Conservation (phyloP, 768 basidiomycete genomes). For the Rhizopogon vesiculosus region DNA sequence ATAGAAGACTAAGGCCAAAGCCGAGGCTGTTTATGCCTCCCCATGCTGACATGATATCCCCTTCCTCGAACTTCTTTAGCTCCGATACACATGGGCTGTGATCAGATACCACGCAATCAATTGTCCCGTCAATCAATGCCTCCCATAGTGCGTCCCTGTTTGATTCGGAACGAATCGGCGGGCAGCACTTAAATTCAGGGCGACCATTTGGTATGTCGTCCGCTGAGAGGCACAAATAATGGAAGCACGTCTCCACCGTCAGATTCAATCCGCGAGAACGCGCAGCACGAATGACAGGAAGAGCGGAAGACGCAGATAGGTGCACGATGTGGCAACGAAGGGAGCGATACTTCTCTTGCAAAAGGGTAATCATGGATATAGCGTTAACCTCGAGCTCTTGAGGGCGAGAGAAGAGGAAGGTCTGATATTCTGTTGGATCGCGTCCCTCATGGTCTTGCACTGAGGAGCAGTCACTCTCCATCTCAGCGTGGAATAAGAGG, state of each 20-base stretch:
- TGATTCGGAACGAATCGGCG: slow-evolving; percentile 72
- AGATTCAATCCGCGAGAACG: slow-evolving; percentile 59
- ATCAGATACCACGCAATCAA: slow-evolving; percentile 94
- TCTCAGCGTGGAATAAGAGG: slow-evolving; percentile 91
- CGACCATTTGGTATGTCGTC: slow-evolving; percentile 67
- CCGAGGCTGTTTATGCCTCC: slow-evolving; percentile 93
- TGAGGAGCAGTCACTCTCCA: slow-evolving; percentile 37
- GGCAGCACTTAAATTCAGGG: slow-evolving; percentile 95
- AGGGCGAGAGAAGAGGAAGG: slow-evolving; percentile 86
- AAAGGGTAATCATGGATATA: slow-evolving; percentile 66
- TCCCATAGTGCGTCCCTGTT: slow-evolving; percentile 81
- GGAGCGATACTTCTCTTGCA: slow-evolving; percentile 57
- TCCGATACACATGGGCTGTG: slow-evolving; percentile 87
- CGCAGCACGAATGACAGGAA: slow-evolving; percentile 72
- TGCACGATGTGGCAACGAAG: slow-evolving; percentile 94
- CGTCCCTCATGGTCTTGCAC: slow-evolving; percentile 12
- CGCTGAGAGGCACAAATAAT: slow-evolving; percentile 82
- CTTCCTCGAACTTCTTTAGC: slow-evolving; percentile 73
- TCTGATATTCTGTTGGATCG: slow-evolving; percentile 60
- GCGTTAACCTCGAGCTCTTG: slow-evolving; percentile 75
- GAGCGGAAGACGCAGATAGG: slow-evolving; percentile 80
- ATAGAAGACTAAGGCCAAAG: slow-evolving; percentile 81
- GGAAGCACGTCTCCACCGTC: slow-evolving; percentile 96
- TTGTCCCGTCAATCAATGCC: slow-evolving; percentile 74
- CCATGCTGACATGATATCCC: slow-evolving; percentile 89